Percentiles rank a stretch among this genome's conserved stretches.
Conservation (phyloP, 148 eudicot species). For the Pouteria glomerata region DNA sequence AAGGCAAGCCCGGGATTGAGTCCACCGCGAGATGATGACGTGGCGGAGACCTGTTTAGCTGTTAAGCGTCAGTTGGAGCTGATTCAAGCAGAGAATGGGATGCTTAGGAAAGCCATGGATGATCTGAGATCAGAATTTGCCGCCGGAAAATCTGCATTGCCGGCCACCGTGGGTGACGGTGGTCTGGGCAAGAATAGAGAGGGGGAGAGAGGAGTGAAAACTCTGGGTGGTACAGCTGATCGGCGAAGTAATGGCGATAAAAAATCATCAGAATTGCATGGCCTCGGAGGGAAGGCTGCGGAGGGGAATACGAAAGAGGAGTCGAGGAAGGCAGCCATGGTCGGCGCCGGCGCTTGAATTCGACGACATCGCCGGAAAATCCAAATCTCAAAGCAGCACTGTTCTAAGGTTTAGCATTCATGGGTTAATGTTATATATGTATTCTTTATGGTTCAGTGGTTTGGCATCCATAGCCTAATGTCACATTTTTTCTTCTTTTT, state of each 20-base stretch:
- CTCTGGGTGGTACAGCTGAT: conserved; percentile 6
- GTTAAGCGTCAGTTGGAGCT: conserved; percentile 59
- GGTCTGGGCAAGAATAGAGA: conserved; percentile 4
- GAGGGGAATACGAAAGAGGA: conserved; percentile 24
- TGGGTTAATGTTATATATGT: not conserved
- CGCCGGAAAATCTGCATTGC: conserved; percentile 9
- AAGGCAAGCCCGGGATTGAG: conserved; percentile 6
- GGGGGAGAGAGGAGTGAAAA: conserved; percentile 3
- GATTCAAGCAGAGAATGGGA: conserved; percentile 59
- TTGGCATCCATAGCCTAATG: too few species aligned
- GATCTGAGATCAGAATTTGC: conserved; percentile 56
- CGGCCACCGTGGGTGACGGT: not conserved
- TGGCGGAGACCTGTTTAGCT: conserved; percentile 48
- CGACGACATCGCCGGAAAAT: not conserved
- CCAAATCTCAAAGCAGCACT: not conserved
- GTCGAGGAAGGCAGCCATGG: conserved; percentile 19
- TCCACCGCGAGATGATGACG: conserved; percentile 18
- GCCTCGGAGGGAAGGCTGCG: conserved; percentile 8
- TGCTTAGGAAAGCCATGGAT: conserved; percentile 52
- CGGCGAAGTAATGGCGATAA: conserved; percentile 19
- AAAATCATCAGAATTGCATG: conserved; percentile 15
- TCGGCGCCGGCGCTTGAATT: not conserved
- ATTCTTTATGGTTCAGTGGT: not conserved
- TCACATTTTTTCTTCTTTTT: too few species aligned
- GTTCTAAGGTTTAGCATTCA: not conserved